Conservation (phyloP, 2,329 filamentous ascomycete genomes). For the Penicillium palitans region DNA sequence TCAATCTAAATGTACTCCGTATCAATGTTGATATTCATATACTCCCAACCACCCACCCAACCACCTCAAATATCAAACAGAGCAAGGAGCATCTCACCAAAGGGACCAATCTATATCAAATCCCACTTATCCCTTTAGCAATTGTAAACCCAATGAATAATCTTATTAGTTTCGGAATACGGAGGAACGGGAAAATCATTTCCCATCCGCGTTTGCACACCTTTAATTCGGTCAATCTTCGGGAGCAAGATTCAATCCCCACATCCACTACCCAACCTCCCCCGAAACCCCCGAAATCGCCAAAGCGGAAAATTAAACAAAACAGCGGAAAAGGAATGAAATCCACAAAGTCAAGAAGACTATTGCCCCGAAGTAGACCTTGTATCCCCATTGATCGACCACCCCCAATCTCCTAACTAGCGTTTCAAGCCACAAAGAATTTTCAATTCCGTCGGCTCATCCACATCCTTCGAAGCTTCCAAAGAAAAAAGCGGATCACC, state of each 20-base stretch:
- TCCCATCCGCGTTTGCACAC: slow-evolving; percentile 1
- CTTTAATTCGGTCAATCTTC: slow-evolving; percentile 22
- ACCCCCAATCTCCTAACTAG: not conserved
- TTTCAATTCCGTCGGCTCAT: not conserved
- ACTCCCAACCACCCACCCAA: slow-evolving; percentile 11
- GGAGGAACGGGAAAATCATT: not conserved
- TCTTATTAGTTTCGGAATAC: slow-evolving; percentile 2
- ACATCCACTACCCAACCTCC: slow-evolving; percentile 3
- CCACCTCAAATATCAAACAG: slow-evolving; percentile 4
- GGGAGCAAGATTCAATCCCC: slow-evolving; percentile 2
- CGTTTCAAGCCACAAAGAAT: not conserved
- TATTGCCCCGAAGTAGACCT: not conserved
- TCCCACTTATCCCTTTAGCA: slow-evolving; percentile 3
- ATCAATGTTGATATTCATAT: not conserved
- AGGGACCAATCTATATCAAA: slow-evolving; percentile 7
- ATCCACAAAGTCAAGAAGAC: too few species aligned
- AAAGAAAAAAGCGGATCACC: slow-evolving; percentile 13
- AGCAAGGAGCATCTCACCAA: slow-evolving; percentile 7
- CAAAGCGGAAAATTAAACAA: not conserved
- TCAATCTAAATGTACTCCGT: not conserved
- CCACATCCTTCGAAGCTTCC: slow-evolving; percentile 1
- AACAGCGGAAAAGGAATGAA: too few species aligned
- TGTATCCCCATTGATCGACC: not conserved
- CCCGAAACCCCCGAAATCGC: not conserved
- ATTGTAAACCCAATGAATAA: not conserved